Percentiles rank a stretch among this genome's conserved stretches.
Conservation (phyloP, 169 alveolate species). For the Plasmodium yoelii region DNA sequence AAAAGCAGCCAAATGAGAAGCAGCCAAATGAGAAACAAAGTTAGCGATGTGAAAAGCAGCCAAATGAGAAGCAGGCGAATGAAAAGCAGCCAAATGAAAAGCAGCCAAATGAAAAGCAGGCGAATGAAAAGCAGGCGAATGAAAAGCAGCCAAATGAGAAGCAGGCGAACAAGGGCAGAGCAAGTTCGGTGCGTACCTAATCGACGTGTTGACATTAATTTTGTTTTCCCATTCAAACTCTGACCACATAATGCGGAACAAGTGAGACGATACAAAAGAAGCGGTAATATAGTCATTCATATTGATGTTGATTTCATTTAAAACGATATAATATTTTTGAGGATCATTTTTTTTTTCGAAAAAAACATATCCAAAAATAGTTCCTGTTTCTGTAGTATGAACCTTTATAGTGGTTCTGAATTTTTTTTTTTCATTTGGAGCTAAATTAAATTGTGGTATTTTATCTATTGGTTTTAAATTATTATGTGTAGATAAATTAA, state of each 20-base stretch:
- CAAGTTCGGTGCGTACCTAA: conserved; percentile 34
- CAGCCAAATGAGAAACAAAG: too few species aligned
- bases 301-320: conserved; percentile 91
- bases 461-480: conserved; percentile 87
- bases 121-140: too few species aligned
- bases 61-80: too few species aligned
- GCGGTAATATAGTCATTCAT: conserved; percentile 91
- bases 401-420: conserved; percentile 88
- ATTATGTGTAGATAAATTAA: conserved; percentile 92
- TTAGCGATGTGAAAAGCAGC: too few species aligned
- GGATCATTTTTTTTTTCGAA: conserved; percentile 87
- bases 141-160: too few species aligned
- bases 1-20: too few species aligned
- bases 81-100: too few species aligned
- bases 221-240: conserved; percentile 97
- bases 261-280: conserved; percentile 88
- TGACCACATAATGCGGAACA: conserved; percentile 95
- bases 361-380: conserved; percentile 94
- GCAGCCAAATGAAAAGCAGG: too few species aligned
- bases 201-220: conserved; percentile 83
- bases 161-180: too few species aligned
- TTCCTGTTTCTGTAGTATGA: conserved; percentile 91
- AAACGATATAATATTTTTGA: conserved; percentile 85
- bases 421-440: conserved; percentile 84
- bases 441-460: conserved; percentile 88